These are phyloP conservation scores for Sclerospora graminicola DNA, from an alignment of 352 stramenopile genomes.

Conservation along the genomic window DNA sequence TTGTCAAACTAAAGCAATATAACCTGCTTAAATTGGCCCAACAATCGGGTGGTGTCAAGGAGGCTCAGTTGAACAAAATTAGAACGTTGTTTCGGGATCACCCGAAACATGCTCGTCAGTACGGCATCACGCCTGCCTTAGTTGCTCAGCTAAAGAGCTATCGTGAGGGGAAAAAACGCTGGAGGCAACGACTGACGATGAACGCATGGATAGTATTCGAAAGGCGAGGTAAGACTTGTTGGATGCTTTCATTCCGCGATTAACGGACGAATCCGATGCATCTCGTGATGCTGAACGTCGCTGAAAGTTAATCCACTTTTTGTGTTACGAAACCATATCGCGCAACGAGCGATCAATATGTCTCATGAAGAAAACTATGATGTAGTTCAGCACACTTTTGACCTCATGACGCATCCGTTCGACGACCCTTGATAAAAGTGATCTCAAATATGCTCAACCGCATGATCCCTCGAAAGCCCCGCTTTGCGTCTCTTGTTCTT, in stretches of 20 bases:
- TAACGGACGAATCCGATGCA: slow-evolving; percentile 33
- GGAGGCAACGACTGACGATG: slow-evolving; percentile 29
- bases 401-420: slow-evolving; percentile 62
- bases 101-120: slow-evolving; percentile 48
- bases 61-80: slow-evolving; percentile 69
- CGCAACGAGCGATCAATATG: slow-evolving; percentile 78
- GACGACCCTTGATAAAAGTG: slow-evolving; percentile 26
- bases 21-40: slow-evolving; percentile 29
- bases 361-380: slow-evolving; percentile 59
- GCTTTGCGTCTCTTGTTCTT: slow-evolving; percentile 81
- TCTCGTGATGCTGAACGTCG: slow-evolving; percentile 24
- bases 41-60: slow-evolving; percentile 36
- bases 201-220: slow-evolving; percentile 35
- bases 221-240: slow-evolving; percentile 50
- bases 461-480: slow-evolving; percentile 33
- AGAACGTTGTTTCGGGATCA: slow-evolving; percentile 45
- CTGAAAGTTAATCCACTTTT: slow-evolving; percentile 67
- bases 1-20: too few species aligned
- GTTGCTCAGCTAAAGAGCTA: slow-evolving; percentile 45
- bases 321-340: slow-evolving; percentile 85
- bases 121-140: slow-evolving; percentile 56
- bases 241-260: slow-evolving; percentile 31
- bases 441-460: slow-evolving; percentile 43
- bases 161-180: slow-evolving; percentile 35
- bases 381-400: slow-evolving; percentile 52